A percentile compares a stretch with the other conserved stretches of the same genome.
phyloP scores from a whole-genome alignment of 73 alveolate genomes.

The Paramecium caudatum region DNA sequence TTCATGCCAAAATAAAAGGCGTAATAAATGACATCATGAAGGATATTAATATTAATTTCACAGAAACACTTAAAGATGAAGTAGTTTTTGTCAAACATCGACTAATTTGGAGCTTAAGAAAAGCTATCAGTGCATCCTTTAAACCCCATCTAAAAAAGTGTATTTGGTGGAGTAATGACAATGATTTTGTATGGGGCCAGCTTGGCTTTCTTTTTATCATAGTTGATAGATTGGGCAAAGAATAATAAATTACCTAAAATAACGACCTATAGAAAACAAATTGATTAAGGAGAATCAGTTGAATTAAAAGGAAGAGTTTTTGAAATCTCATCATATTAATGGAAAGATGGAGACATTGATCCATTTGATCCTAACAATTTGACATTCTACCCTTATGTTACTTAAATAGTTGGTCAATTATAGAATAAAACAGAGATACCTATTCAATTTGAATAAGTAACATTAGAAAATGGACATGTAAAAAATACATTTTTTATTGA shows the following conservation, averaged over 20 bases:
- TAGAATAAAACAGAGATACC: background rate
- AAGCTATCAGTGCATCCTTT: background rate
- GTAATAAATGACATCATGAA: no score
- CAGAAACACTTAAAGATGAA: no score
- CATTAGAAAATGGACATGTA: background rate
- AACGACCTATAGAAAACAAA: background rate
- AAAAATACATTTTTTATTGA: background rate
- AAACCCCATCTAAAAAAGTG: slow-evolving; percentile 17
- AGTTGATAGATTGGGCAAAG: background rate
- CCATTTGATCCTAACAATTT: slow-evolving; percentile 30
- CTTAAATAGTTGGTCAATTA: background rate
- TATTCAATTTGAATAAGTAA: background rate
- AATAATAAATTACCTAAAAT: slow-evolving; percentile 15
- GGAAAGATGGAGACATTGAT: background rate
- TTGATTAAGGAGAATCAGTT: background rate
- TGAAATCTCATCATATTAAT: background rate
- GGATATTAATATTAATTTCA: no score
- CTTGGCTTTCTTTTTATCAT: slow-evolving; percentile 13
- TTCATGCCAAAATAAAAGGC: no score
- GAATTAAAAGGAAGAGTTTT: background rate
- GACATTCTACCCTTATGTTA: slow-evolving; percentile 1
- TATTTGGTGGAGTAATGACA: slow-evolving; percentile 34
- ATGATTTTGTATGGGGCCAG: slow-evolving; percentile 11
- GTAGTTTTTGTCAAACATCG: no score
- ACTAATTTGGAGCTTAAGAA: slow-evolving; percentile 15